Evolutionary conservation across 495 filamentous ascomycete genomes (phyloP), one percentile per base, ranked within the genome.

Genomic region (Penicillium cosmopolitanum): DNA sequence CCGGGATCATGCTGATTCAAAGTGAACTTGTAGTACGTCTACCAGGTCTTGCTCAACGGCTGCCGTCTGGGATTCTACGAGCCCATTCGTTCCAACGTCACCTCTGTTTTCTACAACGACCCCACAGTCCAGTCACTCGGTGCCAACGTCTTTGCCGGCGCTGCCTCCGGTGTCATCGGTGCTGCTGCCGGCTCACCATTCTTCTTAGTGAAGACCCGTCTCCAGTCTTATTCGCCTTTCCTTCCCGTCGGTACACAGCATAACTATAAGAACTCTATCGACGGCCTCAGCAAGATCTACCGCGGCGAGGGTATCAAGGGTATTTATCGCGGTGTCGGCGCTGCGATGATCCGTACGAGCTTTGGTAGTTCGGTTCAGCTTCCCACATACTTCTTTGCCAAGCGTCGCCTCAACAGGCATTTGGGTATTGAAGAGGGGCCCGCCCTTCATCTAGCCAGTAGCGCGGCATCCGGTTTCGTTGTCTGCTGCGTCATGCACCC

Each of bases 401-500:
- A 99, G 82, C 80, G 95, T 57, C 83, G 89, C 64, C 73, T 99
- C 59, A 80, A 87, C 18, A 85, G 79, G 68, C 91, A 96, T 67
- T 66, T 95, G 60, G 93, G 87, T 2, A 92, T 97, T 88, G 78
- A 92, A 68, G 96, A 99, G 59, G 94, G 95, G 5, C 85, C 92
- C n/a, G 84, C 88, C 46, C 78, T 98, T 62, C 95, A 99, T 70
- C 71, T 99, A 53, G 85, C 90, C 12, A 96, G 91, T 71, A 96
- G 91, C 69, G 86, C 95, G 3, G 90, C 85, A 4, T 96, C 92
- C 62, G 95, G 95, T 7, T 96, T 99, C 64, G 96, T 97, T 5
- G 95, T 99, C 1, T 98, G 96, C 77, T 91, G 90, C 65, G 86
- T 97, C 58, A 99, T 99, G 95, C 96, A 99, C 72, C 95, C 95